Evolutionary conservation across 805 yeast genomes (phyloP).

Genomic region (Saturnispora quitensis): DNA sequence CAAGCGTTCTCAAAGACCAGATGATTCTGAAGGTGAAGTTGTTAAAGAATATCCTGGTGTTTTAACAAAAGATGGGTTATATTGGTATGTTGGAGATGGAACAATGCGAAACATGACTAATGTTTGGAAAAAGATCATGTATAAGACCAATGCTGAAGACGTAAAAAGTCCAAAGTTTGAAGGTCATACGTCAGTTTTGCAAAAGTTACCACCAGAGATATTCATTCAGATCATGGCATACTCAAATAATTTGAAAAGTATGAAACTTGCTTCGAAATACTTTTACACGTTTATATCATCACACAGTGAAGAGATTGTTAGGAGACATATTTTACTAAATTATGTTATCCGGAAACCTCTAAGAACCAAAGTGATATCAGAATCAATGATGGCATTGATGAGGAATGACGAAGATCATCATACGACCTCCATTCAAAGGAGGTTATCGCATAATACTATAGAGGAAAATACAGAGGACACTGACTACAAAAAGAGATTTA

Average conservation of each 20-base stretch:
- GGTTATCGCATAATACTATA: neutral
- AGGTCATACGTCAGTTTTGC: neutral
- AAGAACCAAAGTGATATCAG: neutral
- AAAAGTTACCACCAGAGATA: slow-evolving; percentile 12
- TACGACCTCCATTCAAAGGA: slow-evolving; percentile 8
- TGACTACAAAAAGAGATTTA: neutral
- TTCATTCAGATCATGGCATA: slow-evolving; percentile 11
- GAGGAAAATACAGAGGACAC: neutral
- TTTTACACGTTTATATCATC: slow-evolving; percentile 10
- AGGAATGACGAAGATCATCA: slow-evolving; percentile 11
- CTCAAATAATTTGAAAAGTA: slow-evolving; percentile 7
- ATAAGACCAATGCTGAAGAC: neutral
- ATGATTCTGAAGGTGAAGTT: neutral
- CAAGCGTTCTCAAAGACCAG: neutral
- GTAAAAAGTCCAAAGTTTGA: neutral
- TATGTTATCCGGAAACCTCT: slow-evolving; percentile 2
- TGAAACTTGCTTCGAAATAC: slow-evolving; percentile 5
- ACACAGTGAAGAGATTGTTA: slow-evolving; percentile 4
- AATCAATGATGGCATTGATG: slow-evolving; percentile 1
- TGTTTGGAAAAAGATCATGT: slow-evolving; percentile 2
- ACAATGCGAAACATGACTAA: neutral
- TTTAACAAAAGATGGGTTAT: slow-evolving; percentile 1
- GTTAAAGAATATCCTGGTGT: neutral
- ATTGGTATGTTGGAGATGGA: slow-evolving; percentile 2
- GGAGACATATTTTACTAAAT: slow-evolving; percentile 7